These are phyloP conservation scores for Melampsora larici-populina DNA, from an alignment of 1,284 basidiomycete species.

Conservation along the genomic window DNA sequence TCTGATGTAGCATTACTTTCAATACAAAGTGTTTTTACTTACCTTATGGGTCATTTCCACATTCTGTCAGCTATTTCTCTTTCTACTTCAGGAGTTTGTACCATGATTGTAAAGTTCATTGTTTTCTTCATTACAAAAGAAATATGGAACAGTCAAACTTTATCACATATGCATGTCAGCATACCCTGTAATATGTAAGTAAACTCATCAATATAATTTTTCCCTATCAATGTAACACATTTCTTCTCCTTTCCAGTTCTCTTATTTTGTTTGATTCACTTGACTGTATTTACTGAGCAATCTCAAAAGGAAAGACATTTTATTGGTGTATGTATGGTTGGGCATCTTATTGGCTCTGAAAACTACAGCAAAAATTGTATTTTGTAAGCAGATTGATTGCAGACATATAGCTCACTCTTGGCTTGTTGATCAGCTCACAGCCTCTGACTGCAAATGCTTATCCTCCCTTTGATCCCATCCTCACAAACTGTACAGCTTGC, in stretches of 20 bases:
- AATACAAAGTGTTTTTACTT: background rate
- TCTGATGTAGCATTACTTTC: background rate
- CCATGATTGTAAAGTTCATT: slow-evolving; percentile 52
- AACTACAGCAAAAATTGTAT: slow-evolving; percentile 46
- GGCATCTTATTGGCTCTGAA: slow-evolving; percentile 48
- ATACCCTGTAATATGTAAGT: slow-evolving; percentile 51
- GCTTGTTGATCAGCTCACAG: no score
- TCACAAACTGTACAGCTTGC: slow-evolving; percentile 44
- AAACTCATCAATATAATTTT: slow-evolving; percentile 44
- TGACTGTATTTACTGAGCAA: slow-evolving; percentile 6
- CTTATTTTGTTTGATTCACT: slow-evolving; percentile 1
- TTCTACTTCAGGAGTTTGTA: slow-evolving; percentile 49
- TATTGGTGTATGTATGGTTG: slow-evolving; percentile 43
- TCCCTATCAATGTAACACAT: slow-evolving; percentile 30
- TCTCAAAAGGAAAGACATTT: background rate
- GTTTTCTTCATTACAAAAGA: slow-evolving; percentile 53
- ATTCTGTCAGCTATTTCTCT: slow-evolving; percentile 46
- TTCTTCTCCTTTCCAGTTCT: background rate
- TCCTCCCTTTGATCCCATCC: background rate
- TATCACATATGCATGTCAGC: slow-evolving; percentile 51
- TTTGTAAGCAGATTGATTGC: slow-evolving; percentile 27
- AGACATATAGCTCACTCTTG: background rate
- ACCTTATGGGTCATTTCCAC: background rate
- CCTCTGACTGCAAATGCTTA: background rate
- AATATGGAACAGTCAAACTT: slow-evolving; percentile 51